Percentiles rank a stretch among this genome's conserved stretches.
Evolutionary conservation across 2,329 filamentous ascomycete species (phyloP).

Genomic region (Diaporthe sp.): DNA sequence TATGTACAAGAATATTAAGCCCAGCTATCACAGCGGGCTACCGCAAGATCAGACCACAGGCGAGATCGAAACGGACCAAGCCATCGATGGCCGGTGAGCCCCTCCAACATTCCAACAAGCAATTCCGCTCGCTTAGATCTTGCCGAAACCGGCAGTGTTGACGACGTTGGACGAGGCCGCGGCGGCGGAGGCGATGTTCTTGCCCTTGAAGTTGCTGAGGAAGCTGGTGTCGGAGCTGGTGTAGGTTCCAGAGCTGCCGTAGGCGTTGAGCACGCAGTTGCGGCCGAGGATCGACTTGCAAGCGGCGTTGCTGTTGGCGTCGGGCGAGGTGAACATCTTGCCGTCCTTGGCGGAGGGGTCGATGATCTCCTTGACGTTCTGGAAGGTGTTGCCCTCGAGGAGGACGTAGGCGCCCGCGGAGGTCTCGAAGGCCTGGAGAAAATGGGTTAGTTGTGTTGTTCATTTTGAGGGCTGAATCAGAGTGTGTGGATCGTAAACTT

Average conservation of each 20-base stretch:
- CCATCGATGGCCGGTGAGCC: not conserved
- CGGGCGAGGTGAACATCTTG: conserved; percentile 42
- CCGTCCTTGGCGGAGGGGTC: conserved; percentile 45
- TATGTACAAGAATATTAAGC: conserved; percentile 23
- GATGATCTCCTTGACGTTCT: conserved; percentile 60
- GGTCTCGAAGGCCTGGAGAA: conserved; percentile 69
- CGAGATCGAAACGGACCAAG: not conserved
- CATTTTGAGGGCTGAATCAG: not conserved
- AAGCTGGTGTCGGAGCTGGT: conserved; percentile 35
- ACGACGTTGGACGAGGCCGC: conserved; percentile 24
- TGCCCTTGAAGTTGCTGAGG: conserved; percentile 40
- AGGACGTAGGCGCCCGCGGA: conserved; percentile 59
- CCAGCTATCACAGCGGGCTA: not conserved
- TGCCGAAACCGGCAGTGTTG: conserved; percentile 22
- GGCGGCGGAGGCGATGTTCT: conserved; percentile 38
- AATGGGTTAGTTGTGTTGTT: not conserved
- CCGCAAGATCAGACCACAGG: not conserved
- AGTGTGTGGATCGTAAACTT: not conserved
- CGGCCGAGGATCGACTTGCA: conserved; percentile 62
- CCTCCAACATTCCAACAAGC: not conserved
- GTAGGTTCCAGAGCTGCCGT: conserved; percentile 31
- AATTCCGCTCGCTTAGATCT: conserved; percentile 28
- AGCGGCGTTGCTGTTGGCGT: conserved; percentile 48
- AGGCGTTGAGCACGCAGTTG: conserved; percentile 62
- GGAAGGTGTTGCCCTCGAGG: conserved; percentile 70